Percentiles rank a stretch among this genome's conserved stretches.
These are phyloP conservation scores for Geotrichum siamense DNA, from an alignment of 1,139 yeast genomes.

Conservation along the genomic window DNA sequence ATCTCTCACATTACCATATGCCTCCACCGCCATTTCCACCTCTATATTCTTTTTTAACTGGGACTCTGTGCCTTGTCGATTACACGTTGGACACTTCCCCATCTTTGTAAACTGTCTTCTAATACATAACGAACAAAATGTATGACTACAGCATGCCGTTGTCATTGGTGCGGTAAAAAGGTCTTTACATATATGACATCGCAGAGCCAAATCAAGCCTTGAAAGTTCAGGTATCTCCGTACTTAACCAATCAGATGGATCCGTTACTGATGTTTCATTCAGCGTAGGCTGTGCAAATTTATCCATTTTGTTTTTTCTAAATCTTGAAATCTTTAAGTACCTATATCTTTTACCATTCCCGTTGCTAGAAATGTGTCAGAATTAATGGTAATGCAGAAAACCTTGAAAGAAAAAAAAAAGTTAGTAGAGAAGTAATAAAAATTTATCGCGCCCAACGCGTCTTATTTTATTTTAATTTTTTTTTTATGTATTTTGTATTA, in stretches of 20 bases:
- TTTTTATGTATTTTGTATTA: no score
- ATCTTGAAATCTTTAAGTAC: no score
- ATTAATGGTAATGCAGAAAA: no score
- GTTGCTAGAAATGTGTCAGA: no score
- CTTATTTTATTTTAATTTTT: no score
- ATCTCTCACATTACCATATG: conserved; percentile 41
- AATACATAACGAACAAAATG: conserved; percentile 86
- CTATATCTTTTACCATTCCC: no score
- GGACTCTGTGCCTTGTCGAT: conserved; percentile 57
- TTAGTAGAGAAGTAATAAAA: no score
- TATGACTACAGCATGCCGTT: conserved; percentile 67
- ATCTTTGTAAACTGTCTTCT: conserved; percentile 57
- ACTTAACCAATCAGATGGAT: conserved; percentile 62
- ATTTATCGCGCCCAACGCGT: no score
- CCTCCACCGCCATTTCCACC: conserved; percentile 63
- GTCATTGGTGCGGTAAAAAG: conserved; percentile 73
- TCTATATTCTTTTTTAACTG: conserved; percentile 59
- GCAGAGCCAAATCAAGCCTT: conserved; percentile 59
- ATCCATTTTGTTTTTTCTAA: no score
- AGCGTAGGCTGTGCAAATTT: not conserved
- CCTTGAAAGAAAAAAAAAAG: no score
- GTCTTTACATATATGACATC: conserved; percentile 93
- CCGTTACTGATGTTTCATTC: conserved; percentile 27
- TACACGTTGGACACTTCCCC: conserved; percentile 71
- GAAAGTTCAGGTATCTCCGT: conserved; percentile 50